Evolutionary conservation across 345 rosid species (phyloP).

Genomic region (Pugionium cornutum): DNA sequence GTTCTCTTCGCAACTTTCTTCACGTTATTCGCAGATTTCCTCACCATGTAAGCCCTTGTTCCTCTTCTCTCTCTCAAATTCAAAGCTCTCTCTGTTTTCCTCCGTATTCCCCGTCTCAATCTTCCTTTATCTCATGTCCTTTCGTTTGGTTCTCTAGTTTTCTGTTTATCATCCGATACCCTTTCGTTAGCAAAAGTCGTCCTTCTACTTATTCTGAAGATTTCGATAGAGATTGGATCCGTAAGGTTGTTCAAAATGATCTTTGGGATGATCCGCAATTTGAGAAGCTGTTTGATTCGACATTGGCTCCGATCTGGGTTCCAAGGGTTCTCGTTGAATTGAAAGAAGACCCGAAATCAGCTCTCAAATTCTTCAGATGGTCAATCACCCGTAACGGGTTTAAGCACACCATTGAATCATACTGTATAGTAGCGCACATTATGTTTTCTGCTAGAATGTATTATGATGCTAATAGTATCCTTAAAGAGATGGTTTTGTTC

Average conservation of each 20-base stretch:
- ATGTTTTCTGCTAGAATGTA: slow-evolving; percentile 60
- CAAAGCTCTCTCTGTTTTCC: slow-evolving; percentile 28
- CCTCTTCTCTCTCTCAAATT: slow-evolving; percentile 30
- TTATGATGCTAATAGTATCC: slow-evolving; percentile 48
- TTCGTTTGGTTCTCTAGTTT: slow-evolving; percentile 53
- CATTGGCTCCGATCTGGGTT: slow-evolving; percentile 53
- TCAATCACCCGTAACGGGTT: slow-evolving; percentile 49
- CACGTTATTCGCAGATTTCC: slow-evolving; percentile 48
- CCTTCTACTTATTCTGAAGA: slow-evolving; percentile 22
- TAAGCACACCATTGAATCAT: slow-evolving; percentile 50
- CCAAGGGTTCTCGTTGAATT: slow-evolving; percentile 54
- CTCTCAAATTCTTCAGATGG: slow-evolving; percentile 67
- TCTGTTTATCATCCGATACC: slow-evolving; percentile 48
- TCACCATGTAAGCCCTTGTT: slow-evolving; percentile 44
- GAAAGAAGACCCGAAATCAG: slow-evolving; percentile 52
- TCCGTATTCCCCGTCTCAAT: slow-evolving; percentile 17
- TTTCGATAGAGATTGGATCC: slow-evolving; percentile 44
- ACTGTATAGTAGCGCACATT: slow-evolving; percentile 56
- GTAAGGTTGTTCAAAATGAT: slow-evolving; percentile 44
- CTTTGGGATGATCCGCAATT: slow-evolving; percentile 52
- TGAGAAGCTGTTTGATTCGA: slow-evolving; percentile 36
- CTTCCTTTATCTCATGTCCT: slow-evolving; percentile 42
- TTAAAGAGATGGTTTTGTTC: slow-evolving; percentile 52
- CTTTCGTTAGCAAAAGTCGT: slow-evolving; percentile 42
- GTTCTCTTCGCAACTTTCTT: slow-evolving; percentile 50